phyloP scores from a whole-genome alignment of 2,329 filamentous ascomycete genomes.

The Pseudopithomyces chartarum region DNA sequence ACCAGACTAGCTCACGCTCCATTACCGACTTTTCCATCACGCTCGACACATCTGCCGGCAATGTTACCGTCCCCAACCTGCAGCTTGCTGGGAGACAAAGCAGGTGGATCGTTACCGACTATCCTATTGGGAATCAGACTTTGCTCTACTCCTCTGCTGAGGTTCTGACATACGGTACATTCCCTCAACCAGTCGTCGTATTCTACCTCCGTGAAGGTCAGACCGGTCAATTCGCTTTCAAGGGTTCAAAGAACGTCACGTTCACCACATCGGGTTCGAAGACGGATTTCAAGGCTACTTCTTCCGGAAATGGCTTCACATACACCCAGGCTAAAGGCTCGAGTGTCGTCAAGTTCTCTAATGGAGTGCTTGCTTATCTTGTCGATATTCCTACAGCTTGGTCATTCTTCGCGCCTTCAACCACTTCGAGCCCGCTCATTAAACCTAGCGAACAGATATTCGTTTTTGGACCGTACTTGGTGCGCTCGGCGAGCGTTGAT shows the following conservation, averaged over 20 bases:
- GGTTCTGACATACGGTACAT: conserved; percentile 55
- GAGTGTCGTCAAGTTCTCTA: conserved; percentile 56
- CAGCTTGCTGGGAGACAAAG: conserved; percentile 58
- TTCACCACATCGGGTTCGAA: conserved; percentile 49
- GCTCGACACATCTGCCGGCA: conserved; percentile 55
- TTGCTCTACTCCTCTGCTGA: conserved; percentile 60
- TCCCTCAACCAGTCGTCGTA: conserved; percentile 54
- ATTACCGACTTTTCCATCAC: conserved; percentile 54
- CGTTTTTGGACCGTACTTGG: conserved; percentile 34
- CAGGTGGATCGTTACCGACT: conserved; percentile 61
- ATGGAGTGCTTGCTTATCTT: conserved; percentile 57
- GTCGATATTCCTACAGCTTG: conserved; percentile 60
- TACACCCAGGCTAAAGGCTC: conserved; percentile 56
- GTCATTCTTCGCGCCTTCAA: conserved; percentile 61
- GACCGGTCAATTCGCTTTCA: conserved; percentile 57
- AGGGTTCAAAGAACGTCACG: conserved; percentile 42
- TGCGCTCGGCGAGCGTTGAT: conserved; percentile 48
- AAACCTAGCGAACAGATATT: conserved; percentile 51
- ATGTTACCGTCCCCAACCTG: conserved; percentile 52
- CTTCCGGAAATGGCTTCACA: conserved; percentile 37
- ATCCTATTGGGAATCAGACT: conserved; percentile 52
- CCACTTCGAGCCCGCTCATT: conserved; percentile 53
- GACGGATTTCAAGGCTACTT: conserved; percentile 40
- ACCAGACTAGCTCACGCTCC: conserved; percentile 50
- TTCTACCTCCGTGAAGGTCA: conserved; percentile 58